Evolutionary conservation across 2,329 filamentous ascomycete genomes (phyloP).

Genomic region (Arachnopeziza araneosa): DNA sequence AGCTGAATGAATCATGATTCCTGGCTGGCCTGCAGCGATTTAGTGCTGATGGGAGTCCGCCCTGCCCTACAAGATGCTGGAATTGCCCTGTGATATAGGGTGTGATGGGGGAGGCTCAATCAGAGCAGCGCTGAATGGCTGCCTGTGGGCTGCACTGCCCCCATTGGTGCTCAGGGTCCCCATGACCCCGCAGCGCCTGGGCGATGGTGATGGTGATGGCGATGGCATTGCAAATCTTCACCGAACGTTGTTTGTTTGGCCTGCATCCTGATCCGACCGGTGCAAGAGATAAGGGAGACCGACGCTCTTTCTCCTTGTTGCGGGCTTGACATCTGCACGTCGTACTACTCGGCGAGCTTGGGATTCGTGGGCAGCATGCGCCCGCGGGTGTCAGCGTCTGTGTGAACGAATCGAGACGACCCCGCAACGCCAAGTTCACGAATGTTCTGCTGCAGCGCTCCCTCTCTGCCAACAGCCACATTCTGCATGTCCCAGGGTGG

Average conservation of each 20-base stretch:
- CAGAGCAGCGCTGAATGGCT: background rate
- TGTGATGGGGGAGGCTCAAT: background rate
- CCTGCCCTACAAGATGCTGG: background rate
- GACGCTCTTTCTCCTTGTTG: background rate
- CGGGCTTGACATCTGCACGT: background rate
- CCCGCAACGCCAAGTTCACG: background rate
- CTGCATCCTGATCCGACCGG: too few relatives aligned
- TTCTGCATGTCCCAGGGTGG: too few relatives aligned
- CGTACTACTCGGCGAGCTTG: background rate
- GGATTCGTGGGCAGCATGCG: background rate
- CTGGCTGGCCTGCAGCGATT: background rate
- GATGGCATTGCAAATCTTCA: background rate
- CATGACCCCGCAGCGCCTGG: background rate
- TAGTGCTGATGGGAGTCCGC: background rate
- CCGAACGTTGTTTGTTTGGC: too few relatives aligned
- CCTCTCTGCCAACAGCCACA: too few relatives aligned
- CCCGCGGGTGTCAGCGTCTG: background rate
- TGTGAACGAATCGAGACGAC: background rate
- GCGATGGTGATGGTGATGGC: too few relatives aligned
- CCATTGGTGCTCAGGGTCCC: background rate
- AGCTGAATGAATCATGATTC: background rate
- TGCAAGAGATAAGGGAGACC: too few relatives aligned
- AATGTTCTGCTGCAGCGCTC: too few relatives aligned
- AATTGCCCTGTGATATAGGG: background rate
- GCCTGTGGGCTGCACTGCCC: background rate